Evolutionary conservation across 352 stramenopile genomes (phyloP), one percentile per base, ranked within the genome.

Genomic region (Thalassiosira exigua): DNA sequence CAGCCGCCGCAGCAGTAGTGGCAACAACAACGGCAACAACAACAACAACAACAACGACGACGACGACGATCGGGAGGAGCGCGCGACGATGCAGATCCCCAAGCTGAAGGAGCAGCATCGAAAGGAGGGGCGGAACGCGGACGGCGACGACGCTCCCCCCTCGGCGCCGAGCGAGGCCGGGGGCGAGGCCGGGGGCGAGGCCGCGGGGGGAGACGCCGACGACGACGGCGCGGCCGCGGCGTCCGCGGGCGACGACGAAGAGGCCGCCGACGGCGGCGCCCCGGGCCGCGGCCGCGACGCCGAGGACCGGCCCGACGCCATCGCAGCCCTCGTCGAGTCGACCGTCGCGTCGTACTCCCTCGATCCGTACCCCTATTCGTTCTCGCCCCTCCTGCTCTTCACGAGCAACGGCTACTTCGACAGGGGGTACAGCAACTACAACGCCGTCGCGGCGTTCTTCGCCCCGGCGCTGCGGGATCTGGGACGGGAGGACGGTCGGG

Each of bases 331-430:
- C 44, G 22, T 81, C 17, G 29, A 75, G 27, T 24, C 60, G 44
- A 69, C 54, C 4, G 21, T 81, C 33, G 60, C 42, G 0, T 61
- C 64, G 9, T 75, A 82, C 65, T 76, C 64, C 29, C 76, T 88
- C 22, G 81, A 88, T 42, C 84, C 72, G 24, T 88, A 88, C 72
- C 81, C 81, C 21, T 86, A 88, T 69, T 69, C 76, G 19, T 88
- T 88, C 41, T 88, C 81, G 5, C 81, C 81, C 19, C 44, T 88
- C 1, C 52, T 88, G 3, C 53, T 88, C 12, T 88, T 88, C 44
- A 66, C 66, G 5, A 62, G 29, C 0, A n/a, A 21, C 32, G 44
- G 30, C 0, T 88, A 88, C 51, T 88, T 88, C 33, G 81, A 88
- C 66, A 74, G 33, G 61, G 81, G 81, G 39, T 84, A 88, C 59